Base-by-base conservation (phyloP, 225 moss, liverwort and hornwort genomes). In the Ulota crispa region DNA sequence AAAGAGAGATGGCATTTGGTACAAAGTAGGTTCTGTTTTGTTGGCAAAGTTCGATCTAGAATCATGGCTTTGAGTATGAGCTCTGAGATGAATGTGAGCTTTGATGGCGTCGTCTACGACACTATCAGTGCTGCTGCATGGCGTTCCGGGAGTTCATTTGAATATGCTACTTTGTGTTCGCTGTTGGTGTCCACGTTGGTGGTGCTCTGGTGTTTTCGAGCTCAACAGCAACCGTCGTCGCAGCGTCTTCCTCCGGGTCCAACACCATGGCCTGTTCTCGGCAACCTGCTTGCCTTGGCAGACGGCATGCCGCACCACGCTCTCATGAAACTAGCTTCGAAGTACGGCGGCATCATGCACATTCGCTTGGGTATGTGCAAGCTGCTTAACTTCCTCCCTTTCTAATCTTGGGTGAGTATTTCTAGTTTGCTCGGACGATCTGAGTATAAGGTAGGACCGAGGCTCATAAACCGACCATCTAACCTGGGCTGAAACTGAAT, bases 301-400 rank as follows among this genome's bases (percentile, higher is more conserved):
- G 77, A 36, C 21, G 80, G 79, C 8, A 80, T 83, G 85, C 88
- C 85, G n/a, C 88, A 88, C 15, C 74, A 62, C 18, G 75, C 77
- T 13, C 77, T 88, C 20, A 73, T 37, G 63, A 72, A 79, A 41
- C 73, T 88, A 24, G 85, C 88, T 9, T 72, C 68, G 24, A 83
- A 74, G 34, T 85, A 82, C 19, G 88, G 88, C 21, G 83, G 85
- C 32, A 68, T 88, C 19, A 85, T 88, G 88, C 80, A 83, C 9
- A 69, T 83, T 18, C 85, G 80, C n/a, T 73, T 88, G 30, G 88
- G 88, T 88, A 65, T 8, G 67, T 15, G 8, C n/a, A n/a, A n/a
- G n/a, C n/a, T n/a, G n/a, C n/a, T n/a, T n/a, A n/a, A n/a, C n/a
- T n/a, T n/a, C n/a, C n/a, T n/a, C n/a, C n/a, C n/a, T n/a, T n/a